Conservation (phyloP, 2,329 filamentous ascomycete genomes). For the Elsinoe arachidis region DNA sequence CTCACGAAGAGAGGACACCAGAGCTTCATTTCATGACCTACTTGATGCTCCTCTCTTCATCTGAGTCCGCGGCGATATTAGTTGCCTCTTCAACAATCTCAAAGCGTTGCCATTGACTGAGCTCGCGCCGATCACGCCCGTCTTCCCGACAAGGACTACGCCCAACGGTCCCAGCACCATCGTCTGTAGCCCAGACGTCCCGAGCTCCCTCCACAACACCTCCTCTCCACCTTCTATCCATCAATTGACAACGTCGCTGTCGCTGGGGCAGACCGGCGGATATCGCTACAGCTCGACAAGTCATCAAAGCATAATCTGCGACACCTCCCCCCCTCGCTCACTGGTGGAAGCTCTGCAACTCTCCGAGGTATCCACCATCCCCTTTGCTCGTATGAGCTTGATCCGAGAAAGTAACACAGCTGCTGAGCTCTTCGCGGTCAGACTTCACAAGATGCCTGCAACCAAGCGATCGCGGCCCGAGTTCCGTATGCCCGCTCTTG, state of each 20-base stretch:
- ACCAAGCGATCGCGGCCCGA: constrained; percentile 6
- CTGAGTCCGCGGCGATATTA: constrained; percentile 7
- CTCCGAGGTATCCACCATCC: constrained; percentile 10
- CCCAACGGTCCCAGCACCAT: constrained; percentile 12
- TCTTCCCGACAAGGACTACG: not conserved
- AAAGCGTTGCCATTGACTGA: constrained; percentile 10
- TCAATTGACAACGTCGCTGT: constrained; percentile 11
- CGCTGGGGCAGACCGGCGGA: constrained; percentile 10
- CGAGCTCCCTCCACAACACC: not conserved
- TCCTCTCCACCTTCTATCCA: not conserved
- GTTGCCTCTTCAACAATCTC: constrained; percentile 13
- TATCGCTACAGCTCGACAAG: not conserved
- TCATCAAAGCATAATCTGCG: constrained; percentile 7
- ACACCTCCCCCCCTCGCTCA: constrained; percentile 14
- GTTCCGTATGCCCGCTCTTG: constrained; percentile 75
- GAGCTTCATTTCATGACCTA: too few relatives aligned
- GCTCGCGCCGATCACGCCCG: not conserved
- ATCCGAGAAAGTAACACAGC: constrained; percentile 8
- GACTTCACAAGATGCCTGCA: constrained; percentile 6
- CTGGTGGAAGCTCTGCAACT: constrained; percentile 5
- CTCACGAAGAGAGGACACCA: not conserved
- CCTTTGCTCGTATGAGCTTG: constrained; percentile 8
- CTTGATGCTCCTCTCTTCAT: constrained; percentile 13
- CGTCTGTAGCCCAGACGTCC: constrained; percentile 7
- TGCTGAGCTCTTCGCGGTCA: constrained; percentile 5